Base-by-base conservation (phyloP, 768 basidiomycete species). In the Antrodiella citrinella region DNA sequence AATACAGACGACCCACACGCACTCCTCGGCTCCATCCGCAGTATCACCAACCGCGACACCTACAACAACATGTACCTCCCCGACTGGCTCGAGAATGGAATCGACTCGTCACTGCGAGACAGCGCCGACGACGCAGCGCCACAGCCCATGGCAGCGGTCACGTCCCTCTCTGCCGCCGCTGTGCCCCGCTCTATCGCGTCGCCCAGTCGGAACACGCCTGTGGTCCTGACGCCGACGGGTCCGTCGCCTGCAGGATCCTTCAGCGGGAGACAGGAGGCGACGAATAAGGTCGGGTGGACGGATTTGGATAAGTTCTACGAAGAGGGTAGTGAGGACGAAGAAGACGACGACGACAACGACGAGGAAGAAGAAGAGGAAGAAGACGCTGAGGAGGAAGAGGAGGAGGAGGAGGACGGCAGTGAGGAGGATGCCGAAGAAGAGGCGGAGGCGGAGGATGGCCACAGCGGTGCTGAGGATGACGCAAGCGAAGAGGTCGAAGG, bases 41-140 rank as follows among this genome's bases (percentile, higher is more conserved):
- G 81, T 15, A 71, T 90, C 38, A 78, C 76, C 2, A 78, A 79
- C 1, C 80, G 73, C 60, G 66, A 70, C 10, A 71, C 81, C 62
- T 70, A 67, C 3, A 67, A 72, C 41, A 80, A 83, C 51, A 69
- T 64, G 24, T 71, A 52, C 50, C 65, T 95, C 0, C 89, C 91
- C 0, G 90, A 91, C 58, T 96, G 94, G 94, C 73, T 87, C 4
- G 91, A 94, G 64, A 73, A 79, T 49, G 92, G 91, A 0, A 89
- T 89, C 3, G 89, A 92, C 56, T 69, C 87, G 1, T 72, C 77
- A 0, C 67, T 97, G 50, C 77, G 94, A 51, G 85, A 91, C 53
- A 72, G 69, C 18, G 77, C 75, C 43, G 82, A 84, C 9, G 84
- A 85, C 50, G 56, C 56, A 1, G 59, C 60, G n/a, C 59, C 56